These are phyloP conservation scores for Isatis lusitanica DNA, from an alignment of 441 rosid species.

Conservation along the genomic window DNA sequence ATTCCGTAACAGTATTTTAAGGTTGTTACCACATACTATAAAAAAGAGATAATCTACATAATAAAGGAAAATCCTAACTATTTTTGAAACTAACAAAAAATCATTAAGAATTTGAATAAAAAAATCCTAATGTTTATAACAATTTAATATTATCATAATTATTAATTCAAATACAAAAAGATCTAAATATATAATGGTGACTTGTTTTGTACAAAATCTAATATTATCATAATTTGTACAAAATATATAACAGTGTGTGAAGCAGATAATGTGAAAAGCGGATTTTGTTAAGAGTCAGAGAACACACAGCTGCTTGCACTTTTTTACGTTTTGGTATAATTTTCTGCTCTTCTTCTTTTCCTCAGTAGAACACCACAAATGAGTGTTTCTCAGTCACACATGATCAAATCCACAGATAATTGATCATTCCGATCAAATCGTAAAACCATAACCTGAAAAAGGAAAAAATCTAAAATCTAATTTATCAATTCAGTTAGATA, in stretches of 20 bases:
- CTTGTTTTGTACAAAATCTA: no score
- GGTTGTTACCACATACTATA: no score
- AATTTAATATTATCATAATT: neutral
- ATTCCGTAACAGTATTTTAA: neutral
- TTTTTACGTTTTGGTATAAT: conserved; percentile 52
- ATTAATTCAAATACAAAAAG: neutral
- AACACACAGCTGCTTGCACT: conserved; percentile 75
- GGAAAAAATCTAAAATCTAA: no score
- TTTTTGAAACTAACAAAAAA: neutral
- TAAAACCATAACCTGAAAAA: no score
- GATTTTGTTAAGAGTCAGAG: neutral
- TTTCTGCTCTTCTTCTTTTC: conserved; percentile 60
- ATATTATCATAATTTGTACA: no score
- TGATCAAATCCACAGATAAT: no score
- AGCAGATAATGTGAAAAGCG: neutral
- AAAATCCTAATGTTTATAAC: neutral
- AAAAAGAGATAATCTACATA: neutral
- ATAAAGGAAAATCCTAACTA: neutral
- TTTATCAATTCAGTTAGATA: no score
- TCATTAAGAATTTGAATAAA: neutral
- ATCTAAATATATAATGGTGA: no score
- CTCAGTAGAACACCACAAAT: no score
- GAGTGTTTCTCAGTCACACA: no score
- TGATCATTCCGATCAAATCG: no score
- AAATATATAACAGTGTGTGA: no score